These are phyloP conservation scores for Echinochloa phyllopogon DNA, from an alignment of 176 grass and related monocot species.

Conservation along the genomic window DNA sequence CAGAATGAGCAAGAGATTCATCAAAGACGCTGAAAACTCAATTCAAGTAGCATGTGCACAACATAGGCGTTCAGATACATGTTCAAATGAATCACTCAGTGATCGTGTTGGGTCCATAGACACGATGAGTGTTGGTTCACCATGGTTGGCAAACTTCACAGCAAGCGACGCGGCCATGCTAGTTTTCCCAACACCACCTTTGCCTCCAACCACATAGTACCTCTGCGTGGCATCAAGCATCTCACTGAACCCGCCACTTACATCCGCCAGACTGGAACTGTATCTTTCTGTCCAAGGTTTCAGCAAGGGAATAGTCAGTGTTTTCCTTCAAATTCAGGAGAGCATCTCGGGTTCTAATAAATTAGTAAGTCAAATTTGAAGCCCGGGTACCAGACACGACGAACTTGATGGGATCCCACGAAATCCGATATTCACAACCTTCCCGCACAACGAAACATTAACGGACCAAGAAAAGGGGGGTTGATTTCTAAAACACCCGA, in stretches of 20 bases:
- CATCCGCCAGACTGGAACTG: slow-evolving; percentile 41
- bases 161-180: slow-evolving; percentile 52
- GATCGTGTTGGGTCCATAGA: slow-evolving; percentile 43
- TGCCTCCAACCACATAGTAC: slow-evolving; percentile 54
- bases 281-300: slow-evolving; percentile 26
- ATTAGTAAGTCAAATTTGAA: background rate
- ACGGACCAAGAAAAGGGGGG: background rate
- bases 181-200: slow-evolving; percentile 63
- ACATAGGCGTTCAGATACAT: slow-evolving; percentile 31
- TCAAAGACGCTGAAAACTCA: slow-evolving; percentile 5
- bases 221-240: slow-evolving; percentile 34
- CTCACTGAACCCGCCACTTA: slow-evolving; percentile 37
- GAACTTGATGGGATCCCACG: background rate
- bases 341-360: background rate
- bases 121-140: slow-evolving; percentile 50
- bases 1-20: slow-evolving; percentile 27
- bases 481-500: background rate
- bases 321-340: slow-evolving; percentile 12
- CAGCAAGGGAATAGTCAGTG: slow-evolving; percentile 9
- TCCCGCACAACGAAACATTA: background rate
- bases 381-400: background rate
- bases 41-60: background rate
- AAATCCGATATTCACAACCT: background rate
- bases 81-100: slow-evolving; percentile 54
- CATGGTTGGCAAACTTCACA: slow-evolving; percentile 48